phyloP scores from a whole-genome alignment of 345 rosid genomes.

The Ceriops zippeliana region DNA sequence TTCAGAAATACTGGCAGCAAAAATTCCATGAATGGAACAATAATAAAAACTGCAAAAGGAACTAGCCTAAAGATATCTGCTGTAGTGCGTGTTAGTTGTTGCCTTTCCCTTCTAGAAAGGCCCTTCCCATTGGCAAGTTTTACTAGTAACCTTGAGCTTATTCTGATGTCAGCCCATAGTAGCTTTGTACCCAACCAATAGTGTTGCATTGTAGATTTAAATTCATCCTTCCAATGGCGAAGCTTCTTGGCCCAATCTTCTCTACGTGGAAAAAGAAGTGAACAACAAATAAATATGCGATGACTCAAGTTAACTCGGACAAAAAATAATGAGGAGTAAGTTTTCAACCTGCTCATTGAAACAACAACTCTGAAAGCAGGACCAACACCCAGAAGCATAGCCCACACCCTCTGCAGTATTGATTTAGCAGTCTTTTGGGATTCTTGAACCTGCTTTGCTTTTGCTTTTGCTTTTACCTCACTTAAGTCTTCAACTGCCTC shows the following conservation, averaged over 20 bases:
- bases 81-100: conserved; percentile 81
- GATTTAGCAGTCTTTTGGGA: conserved; percentile 50
- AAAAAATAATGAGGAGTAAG: conserved; percentile 14
- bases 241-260: conserved; percentile 96
- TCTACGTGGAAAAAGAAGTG: conserved; percentile 33
- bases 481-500: conserved; percentile 89
- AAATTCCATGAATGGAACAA: conserved; percentile 98
- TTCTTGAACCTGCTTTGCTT: conserved; percentile 72
- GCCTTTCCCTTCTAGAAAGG: conserved; percentile 92
- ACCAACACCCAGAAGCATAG: conserved; percentile 69
- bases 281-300: conserved; percentile 13
- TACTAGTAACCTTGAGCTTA: conserved; percentile 76
- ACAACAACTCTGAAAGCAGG: conserved; percentile 92
- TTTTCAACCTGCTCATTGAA: conserved; percentile 83
- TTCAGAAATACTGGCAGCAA: conserved; percentile 85
- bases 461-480: conserved; percentile 81
- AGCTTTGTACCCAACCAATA: conserved; percentile 92
- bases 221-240: conserved; percentile 82
- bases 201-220: conserved; percentile 81
- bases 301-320: conserved; percentile 3
- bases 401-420: conserved; percentile 51
- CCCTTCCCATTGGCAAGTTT: conserved; percentile 88
- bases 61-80: conserved; percentile 92
- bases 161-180: conserved; percentile 88
- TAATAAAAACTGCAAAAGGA: conserved; percentile 85